These are phyloP conservation scores for Aegilops bicornis DNA, from an alignment of 176 grass and related monocot species.

Conservation along the genomic window DNA sequence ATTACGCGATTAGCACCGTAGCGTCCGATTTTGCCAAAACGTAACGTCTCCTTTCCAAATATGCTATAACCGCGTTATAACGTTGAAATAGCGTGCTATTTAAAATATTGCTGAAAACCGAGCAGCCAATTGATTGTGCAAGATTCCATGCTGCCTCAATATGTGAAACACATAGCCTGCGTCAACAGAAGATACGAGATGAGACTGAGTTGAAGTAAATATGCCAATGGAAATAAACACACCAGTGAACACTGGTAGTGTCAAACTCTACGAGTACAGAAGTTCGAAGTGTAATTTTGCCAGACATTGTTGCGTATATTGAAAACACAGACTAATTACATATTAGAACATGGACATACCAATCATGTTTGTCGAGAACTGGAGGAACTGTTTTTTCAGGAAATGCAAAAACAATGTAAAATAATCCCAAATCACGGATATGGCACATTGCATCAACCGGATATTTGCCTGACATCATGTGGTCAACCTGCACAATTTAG, in stretches of 20 bases:
- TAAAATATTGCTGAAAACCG: constrained; percentile 70
- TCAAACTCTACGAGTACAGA: background rate
- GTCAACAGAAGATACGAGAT: constrained; percentile 3
- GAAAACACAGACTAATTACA: background rate
- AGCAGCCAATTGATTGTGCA: constrained; percentile 54
- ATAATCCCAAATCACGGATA: constrained; percentile 72
- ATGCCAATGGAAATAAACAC: background rate
- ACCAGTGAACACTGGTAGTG: background rate
- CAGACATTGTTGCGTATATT: background rate
- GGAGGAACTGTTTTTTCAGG: constrained; percentile 50
- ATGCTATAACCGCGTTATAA: too few species aligned
- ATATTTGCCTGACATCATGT: constrained; percentile 81
- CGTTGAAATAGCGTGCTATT: too few species aligned
- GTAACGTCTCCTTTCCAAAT: too few species aligned
- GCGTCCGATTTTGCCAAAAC: too few species aligned
- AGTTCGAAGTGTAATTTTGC: background rate
- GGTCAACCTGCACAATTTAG: constrained; percentile 70
- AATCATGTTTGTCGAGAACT: constrained; percentile 60
- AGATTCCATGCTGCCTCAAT: constrained; percentile 84
- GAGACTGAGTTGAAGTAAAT: background rate
- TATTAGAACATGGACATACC: constrained; percentile 49
- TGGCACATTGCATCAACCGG: constrained; percentile 72
- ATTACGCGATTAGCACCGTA: too few species aligned
- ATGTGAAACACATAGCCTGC: constrained; percentile 66
- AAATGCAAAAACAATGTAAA: constrained; percentile 81